Percentiles rank a stretch among this genome's conserved stretches.
phyloP scores from a whole-genome alignment of 805 yeast species.

The Yarrowia sp. region DNA sequence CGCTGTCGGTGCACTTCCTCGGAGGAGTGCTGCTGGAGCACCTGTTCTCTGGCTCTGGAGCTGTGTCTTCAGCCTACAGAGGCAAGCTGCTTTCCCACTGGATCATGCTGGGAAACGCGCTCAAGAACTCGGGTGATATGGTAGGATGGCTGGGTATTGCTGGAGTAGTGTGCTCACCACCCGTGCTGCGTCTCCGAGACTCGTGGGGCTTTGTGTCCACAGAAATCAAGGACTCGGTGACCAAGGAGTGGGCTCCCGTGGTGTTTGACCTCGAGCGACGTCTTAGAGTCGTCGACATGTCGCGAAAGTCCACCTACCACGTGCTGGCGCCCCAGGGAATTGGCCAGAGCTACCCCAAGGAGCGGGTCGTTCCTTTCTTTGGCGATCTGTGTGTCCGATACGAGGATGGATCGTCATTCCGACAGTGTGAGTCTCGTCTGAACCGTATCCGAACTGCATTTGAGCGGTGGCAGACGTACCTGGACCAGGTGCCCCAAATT shows the following conservation, averaged over 20 bases:
- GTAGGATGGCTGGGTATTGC: slow-evolving; percentile 94
- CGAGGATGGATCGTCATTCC: slow-evolving; percentile 52
- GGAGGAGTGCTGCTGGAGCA: slow-evolving; percentile 75
- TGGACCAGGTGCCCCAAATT: slow-evolving; percentile 58
- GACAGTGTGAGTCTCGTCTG: slow-evolving; percentile 68
- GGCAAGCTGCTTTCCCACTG: slow-evolving; percentile 77
- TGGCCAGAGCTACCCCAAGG: slow-evolving; percentile 76
- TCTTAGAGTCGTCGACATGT: slow-evolving; percentile 63
- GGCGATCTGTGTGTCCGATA: slow-evolving; percentile 77
- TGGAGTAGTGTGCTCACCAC: slow-evolving; percentile 79
- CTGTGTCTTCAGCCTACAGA: slow-evolving; percentile 47
- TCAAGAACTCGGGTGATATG: slow-evolving; percentile 87
- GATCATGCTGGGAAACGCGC: slow-evolving; percentile 80
- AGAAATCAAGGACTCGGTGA: slow-evolving; percentile 63
- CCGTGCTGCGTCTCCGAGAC: slow-evolving; percentile 72
- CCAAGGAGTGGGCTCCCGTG: slow-evolving; percentile 91
- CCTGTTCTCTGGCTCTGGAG: slow-evolving; percentile 57
- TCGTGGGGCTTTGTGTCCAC: slow-evolving; percentile 79
- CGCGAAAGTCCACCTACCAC: slow-evolving; percentile 67
- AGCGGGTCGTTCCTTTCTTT: slow-evolving; percentile 84
- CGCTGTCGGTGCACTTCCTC: slow-evolving; percentile 75
- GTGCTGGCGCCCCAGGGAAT: slow-evolving; percentile 88
- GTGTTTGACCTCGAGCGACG: slow-evolving; percentile 86
- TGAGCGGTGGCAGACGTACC: slow-evolving; percentile 81
- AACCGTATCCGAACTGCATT: slow-evolving; percentile 74